Base-by-base conservation (phyloP, 2,329 filamentous ascomycete species). In the Apiospora sp. region DNA sequence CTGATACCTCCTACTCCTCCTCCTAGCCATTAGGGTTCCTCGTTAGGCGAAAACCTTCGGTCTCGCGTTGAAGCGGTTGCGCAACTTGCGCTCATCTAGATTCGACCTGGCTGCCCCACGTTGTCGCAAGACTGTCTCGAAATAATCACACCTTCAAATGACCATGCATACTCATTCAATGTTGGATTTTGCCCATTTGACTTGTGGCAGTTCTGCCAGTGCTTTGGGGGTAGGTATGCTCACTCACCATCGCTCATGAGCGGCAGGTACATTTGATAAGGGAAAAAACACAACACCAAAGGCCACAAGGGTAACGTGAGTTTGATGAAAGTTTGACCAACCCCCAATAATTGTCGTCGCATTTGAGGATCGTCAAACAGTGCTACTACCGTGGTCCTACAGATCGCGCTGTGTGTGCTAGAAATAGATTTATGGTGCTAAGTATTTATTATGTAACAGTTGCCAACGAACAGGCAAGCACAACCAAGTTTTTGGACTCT, bases 41-140 rank as follows among this genome's bases (percentile, higher is more conserved):
- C 58, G 58, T 64, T 64, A 14, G 58, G n/a, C 58, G 19, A 64
- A 64, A 64, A 64, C 58, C 58, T 64, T 64, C 58, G 41, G 58
- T 64, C 58, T 41, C 34, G 58, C n/a, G 58, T 41, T 64, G 30
- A 34, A 24, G 22, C 2, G 48, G 37, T 51, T 51, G n/a, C 4
- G n/a, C 37, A 24, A 22, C 10, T 49, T 49, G 51, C 58, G 34
- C 8, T 41, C 22, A 4, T 41, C 16, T 19, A n/a, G n/a, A n/a
- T n/a, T n/a, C n/a, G n/a, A 30, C 27, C 27, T 30, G 19, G 34
- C 34, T 41, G 58, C 30, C 58, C 58, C 34, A 64, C 58, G 58
- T 41, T 64, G 58, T 64, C 58, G 58, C 58, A 64, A 41, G 34
- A 64, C 58, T 64, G 58, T 64, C 58, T 64, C 58, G 58, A 64